Percentiles rank a stretch among this genome's conserved stretches.
phyloP scores from a whole-genome alignment of 2,329 filamentous ascomycete genomes.

The Amphichorda felina region DNA sequence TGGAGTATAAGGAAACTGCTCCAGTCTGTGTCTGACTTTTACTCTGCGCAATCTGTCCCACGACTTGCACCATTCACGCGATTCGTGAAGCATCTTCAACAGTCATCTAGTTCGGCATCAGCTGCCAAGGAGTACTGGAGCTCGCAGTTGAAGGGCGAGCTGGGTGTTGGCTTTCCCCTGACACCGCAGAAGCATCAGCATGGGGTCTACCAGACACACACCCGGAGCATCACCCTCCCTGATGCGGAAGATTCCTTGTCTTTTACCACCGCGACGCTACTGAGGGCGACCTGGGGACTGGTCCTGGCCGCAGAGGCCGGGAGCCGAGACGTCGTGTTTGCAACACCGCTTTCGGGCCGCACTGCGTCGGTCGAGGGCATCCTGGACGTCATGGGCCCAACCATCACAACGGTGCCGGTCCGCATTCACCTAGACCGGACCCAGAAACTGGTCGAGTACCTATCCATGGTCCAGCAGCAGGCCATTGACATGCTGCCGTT shows the following conservation, averaged over 20 bases:
- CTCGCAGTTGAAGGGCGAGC: no score
- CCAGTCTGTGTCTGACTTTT: conserved; percentile 1
- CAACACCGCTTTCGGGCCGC: conserved; percentile 3
- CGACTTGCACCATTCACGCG: not conserved
- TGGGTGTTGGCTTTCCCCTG: no score
- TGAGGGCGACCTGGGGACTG: not conserved
- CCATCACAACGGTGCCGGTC: conserved; percentile 8
- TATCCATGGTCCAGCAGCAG: conserved; percentile 6
- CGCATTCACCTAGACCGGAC: conserved; percentile 3
- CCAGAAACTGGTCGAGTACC: conserved; percentile 5
- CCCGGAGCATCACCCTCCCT: no score
- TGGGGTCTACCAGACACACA: no score
- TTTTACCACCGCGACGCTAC: not conserved
- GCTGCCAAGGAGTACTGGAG: no score
- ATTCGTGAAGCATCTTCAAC: conserved; percentile 6
- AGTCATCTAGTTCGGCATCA: no score
- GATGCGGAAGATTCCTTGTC: no score
- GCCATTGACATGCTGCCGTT: conserved; percentile 9
- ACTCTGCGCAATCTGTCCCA: not conserved
- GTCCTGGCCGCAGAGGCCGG: not conserved
- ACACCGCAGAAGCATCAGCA: no score
- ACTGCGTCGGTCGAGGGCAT: conserved; percentile 9
- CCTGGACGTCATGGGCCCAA: conserved; percentile 7
- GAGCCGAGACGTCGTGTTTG: no score
- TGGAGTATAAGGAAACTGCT: conserved; percentile 3